These are phyloP conservation scores for Leccinum aurantiacum DNA, from an alignment of 768 basidiomycete species.

Conservation along the genomic window DNA sequence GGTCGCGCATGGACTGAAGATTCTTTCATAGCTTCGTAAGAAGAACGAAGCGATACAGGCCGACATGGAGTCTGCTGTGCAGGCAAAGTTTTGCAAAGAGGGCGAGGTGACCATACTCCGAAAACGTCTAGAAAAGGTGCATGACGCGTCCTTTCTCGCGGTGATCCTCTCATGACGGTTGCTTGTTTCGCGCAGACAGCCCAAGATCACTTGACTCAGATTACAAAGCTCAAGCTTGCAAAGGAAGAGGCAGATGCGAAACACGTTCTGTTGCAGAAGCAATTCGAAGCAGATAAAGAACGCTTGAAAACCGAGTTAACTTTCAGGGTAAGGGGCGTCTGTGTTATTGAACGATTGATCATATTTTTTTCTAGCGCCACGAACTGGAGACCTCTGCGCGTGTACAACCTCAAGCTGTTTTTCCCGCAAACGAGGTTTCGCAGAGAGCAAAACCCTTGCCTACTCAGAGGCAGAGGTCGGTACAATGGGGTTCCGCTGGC, in stretches of 20 bases:
- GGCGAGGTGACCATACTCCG: slow-evolving; percentile 72
- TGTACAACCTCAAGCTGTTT: slow-evolving; percentile 47
- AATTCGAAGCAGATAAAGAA: slow-evolving; percentile 68
- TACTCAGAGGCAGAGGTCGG: slow-evolving; percentile 41
- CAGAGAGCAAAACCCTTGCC: slow-evolving; percentile 42
- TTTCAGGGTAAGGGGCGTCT: slow-evolving; percentile 55
- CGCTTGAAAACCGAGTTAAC: slow-evolving; percentile 64
- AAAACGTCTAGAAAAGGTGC: slow-evolving; percentile 67
- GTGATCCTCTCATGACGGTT: neutral
- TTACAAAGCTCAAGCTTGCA: slow-evolving; percentile 54
- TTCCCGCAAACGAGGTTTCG: slow-evolving; percentile 44
- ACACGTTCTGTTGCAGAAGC: slow-evolving; percentile 55
- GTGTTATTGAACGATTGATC: slow-evolving; percentile 14
- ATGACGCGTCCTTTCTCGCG: neutral
- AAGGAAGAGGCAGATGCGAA: slow-evolving; percentile 62
- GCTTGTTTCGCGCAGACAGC: slow-evolving; percentile 41
- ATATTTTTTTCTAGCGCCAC: slow-evolving; percentile 50
- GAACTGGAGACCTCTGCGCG: slow-evolving; percentile 59
- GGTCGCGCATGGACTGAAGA: slow-evolving; percentile 13
- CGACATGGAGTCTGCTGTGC: slow-evolving; percentile 47
- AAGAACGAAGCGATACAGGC: slow-evolving; percentile 48
- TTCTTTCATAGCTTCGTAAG: slow-evolving; percentile 44
- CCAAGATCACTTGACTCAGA: slow-evolving; percentile 57
- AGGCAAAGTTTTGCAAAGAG: slow-evolving; percentile 56
- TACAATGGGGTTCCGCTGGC: slow-evolving; percentile 24